These are phyloP conservation scores for Hemisphaericaspora lyxosophila DNA, from an alignment of 1,139 yeast species.

Conservation along the genomic window DNA sequence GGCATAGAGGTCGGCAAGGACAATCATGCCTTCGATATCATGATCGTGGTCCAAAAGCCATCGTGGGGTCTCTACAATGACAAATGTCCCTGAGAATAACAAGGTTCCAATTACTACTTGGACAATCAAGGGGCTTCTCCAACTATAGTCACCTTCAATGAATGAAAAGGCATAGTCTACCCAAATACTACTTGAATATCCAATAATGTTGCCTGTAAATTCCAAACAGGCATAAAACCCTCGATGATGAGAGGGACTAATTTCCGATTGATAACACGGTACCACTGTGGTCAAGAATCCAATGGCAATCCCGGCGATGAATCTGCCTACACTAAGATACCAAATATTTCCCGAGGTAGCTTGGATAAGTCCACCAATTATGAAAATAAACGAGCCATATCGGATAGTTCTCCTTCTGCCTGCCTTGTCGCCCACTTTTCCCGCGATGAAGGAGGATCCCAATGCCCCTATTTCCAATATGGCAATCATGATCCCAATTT, in stretches of 20 bases:
- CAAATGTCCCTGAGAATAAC: conserved; percentile 67
- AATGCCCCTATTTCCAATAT: conserved; percentile 74
- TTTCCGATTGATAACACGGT: conserved; percentile 93
- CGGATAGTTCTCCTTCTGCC: conserved; percentile 83
- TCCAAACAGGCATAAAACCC: conserved; percentile 90
- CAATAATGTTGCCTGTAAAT: conserved; percentile 87
- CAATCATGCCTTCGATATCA: conserved; percentile 76
- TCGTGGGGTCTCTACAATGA: conserved; percentile 85
- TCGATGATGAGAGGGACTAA: conserved; percentile 84
- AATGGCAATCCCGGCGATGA: conserved; percentile 83
- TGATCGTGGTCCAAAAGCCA: conserved; percentile 88
- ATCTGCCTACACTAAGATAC: conserved; percentile 67
- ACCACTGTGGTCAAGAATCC: conserved; percentile 90
- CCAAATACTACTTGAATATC: conserved; percentile 88
- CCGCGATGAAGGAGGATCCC: conserved; percentile 72
- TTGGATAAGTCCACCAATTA: conserved; percentile 78
- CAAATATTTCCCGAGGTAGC: conserved; percentile 47
- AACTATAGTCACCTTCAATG: conserved; percentile 53
- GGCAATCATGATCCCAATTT: conserved; percentile 53
- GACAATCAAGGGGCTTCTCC: conserved; percentile 78
- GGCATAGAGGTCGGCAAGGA: conserved; percentile 46
- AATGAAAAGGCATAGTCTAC: conserved; percentile 79
- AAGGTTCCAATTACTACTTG: conserved; percentile 76
- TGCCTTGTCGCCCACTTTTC: conserved; percentile 72
- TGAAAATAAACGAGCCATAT: conserved; percentile 78